Base-by-base conservation (phyloP, 73 alveolate genomes). In the Tetrahymena thermophila region DNA sequence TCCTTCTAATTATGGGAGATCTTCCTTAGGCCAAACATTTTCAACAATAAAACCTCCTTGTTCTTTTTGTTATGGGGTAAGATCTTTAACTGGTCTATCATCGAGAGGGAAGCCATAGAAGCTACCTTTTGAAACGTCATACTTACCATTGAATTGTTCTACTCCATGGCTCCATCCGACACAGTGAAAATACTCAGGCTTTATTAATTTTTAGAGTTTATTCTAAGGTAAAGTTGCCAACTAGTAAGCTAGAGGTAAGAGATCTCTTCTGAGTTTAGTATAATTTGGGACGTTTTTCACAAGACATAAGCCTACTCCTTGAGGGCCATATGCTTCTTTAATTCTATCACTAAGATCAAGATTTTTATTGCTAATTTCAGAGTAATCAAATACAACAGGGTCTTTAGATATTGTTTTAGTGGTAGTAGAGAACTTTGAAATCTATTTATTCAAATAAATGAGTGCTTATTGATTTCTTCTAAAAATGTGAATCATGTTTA, bases 81-180 rank as follows among this genome's bases (percentile, higher is more conserved):
- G 93, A n/a, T 34, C 95, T 85, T 43, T 83, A 17, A 57, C 43
- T 34, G 96, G 97, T 25, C 50, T 34, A 57, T 97, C 98, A 94
- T 85, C 95, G 21, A 95, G 94, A 37, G 99, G 98, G 93, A 97
- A 97, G 15, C 97, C 98, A 85, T 97, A 97, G 94, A 97, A 97
- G 13, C 98, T 97, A 17, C 98, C 99, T 95, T 97, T 97, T 15
- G 98, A 94, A 35, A 44, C 84, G 93, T 97, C 99, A 19, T 97
- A 97, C 85, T 94, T 85, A 16, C 99, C 99, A 44, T 94, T 94
- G 85, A 96, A 97, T 93, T 95, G 85, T 95, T 97, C 99, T 93
- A 97, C 97, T 34, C 99, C 99, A 34, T 97, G 98, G 42, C 98
- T 97, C 98, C 99, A 97, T 19, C 99, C 99, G 21, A 97, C 96